Conservation (phyloP, 345 rosid genomes). For the Cochlearia excelsa region DNA sequence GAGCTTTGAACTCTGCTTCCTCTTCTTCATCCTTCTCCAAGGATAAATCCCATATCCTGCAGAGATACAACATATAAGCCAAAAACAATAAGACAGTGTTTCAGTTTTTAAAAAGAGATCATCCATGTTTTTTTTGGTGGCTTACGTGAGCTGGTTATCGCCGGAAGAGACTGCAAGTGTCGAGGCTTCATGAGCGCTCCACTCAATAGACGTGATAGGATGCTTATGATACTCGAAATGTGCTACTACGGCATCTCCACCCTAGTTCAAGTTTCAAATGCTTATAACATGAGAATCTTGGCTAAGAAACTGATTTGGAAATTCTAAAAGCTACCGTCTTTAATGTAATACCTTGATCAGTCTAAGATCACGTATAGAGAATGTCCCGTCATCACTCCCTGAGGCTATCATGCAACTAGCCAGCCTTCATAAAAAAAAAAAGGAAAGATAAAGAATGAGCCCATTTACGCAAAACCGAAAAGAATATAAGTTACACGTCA, state of each 20-base stretch:
- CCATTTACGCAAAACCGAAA: slow-evolving; percentile 13
- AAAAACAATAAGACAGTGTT: not conserved
- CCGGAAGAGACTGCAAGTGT: slow-evolving; percentile 76
- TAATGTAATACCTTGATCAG: slow-evolving; percentile 45
- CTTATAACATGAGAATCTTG: slow-evolving; percentile 6
- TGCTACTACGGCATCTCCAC: slow-evolving; percentile 71
- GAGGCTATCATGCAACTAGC: slow-evolving; percentile 95
- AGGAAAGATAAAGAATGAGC: not conserved
- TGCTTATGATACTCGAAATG: slow-evolving; percentile 77
- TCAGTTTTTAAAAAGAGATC: not conserved
- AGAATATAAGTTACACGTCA: slow-evolving; percentile 12
- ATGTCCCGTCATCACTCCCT: slow-evolving; percentile 93
- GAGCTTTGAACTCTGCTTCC: slow-evolving; percentile 83
- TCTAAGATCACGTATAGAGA: slow-evolving; percentile 90
- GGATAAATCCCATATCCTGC: slow-evolving; percentile 95
- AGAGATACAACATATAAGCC: slow-evolving; percentile 5
- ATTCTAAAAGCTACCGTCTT: too few relatives aligned
- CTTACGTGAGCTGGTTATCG: slow-evolving; percentile 88
- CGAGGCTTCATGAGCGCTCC: slow-evolving; percentile 87
- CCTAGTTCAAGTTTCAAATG: slow-evolving; percentile 33
- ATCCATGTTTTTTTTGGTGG: not conserved
- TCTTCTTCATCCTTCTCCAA: slow-evolving; percentile 94
- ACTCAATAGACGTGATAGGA: slow-evolving; percentile 80
- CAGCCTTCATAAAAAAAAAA: slow-evolving; percentile 42
- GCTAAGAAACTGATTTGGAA: too few relatives aligned